Base-by-base conservation (phyloP, 2,329 filamentous ascomycete species). In the Bertia moriformis region DNA sequence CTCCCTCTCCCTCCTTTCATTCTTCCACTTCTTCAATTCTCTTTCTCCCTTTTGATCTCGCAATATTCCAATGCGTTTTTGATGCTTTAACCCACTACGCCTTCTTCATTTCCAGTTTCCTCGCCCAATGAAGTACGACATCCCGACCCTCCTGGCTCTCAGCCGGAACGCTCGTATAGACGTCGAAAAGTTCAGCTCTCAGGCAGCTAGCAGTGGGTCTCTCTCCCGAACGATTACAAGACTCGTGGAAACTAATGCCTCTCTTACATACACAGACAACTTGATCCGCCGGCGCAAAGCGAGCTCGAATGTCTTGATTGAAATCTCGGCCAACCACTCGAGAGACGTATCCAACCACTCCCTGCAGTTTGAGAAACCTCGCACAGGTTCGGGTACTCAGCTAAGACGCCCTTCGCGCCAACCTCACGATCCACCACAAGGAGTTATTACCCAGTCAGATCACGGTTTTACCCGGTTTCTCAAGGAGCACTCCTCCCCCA, bases 401-500 rank as follows among this genome's bases (percentile, higher is more conserved):
- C 17, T 27, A 15, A 20, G 5, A 14, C 39, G 49, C 27, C 48
- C 53, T 17, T 30, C 35, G 40, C 55, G 52, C 19, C 56, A 57
- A 37, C 52, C 58, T 14, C 43, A 46, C 4, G 51, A 54, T 36
- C 53, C 58, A 38, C 55, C 58, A 4, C 46, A 52, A 19, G 50
- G 51, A 18, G 45, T 44, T 27, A 44, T 48, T 10, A 50, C 54
- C 13, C 54, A 61, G 38, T 50, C 47, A 22, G 54, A 65, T 37
- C 49, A 53, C 37, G 64, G 64, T 0, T 67, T 67, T 47, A 57
- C 53, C 20, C 53, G 53, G 27, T 67, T 67, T 41, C 50, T 67
- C 5, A 60, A 60, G 46, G 54, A 62, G 39, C 62, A 66, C 42
- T 54, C 61, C 4, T 66, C 64, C 24, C 62, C 63, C n/a, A 62